These are phyloP conservation scores for Phytophthora vignae DNA, from an alignment of 352 stramenopile species.

Conservation along the genomic window DNA sequence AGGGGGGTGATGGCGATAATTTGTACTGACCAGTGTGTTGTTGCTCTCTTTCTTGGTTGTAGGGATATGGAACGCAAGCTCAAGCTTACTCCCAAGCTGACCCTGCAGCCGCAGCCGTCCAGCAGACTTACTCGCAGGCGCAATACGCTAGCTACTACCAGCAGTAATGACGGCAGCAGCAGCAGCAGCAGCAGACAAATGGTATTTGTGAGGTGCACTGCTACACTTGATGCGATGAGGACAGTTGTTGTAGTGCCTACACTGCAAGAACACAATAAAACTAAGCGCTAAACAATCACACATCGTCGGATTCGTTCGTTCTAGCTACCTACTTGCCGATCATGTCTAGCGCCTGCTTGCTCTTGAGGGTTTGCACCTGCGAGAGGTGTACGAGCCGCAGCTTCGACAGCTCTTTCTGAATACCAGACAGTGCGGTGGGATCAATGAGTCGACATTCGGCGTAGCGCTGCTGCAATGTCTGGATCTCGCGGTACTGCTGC, in stretches of 20 bases:
- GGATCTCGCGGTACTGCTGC: slow-evolving; percentile 87
- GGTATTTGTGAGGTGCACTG: not conserved
- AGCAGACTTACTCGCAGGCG: slow-evolving; percentile 56
- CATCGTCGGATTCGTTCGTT: not conserved
- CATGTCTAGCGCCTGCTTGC: slow-evolving; percentile 83
- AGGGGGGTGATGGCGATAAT: slow-evolving; percentile 13
- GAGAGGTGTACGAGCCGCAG: slow-evolving; percentile 86
- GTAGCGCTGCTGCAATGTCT: slow-evolving; percentile 84
- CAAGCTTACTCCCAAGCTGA: slow-evolving; percentile 59
- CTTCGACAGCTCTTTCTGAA: slow-evolving; percentile 88
- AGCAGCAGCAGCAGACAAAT: not conserved
- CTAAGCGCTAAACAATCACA: slow-evolving; percentile 18
- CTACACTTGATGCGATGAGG: not conserved
- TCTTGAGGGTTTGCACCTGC: slow-evolving; percentile 88
- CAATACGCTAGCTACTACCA: slow-evolving; percentile 82
- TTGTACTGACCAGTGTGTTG: slow-evolving; percentile 28
- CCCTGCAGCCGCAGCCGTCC: slow-evolving; percentile 27
- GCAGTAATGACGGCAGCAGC: slow-evolving; percentile 40
- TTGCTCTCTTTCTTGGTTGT: slow-evolving; percentile 22
- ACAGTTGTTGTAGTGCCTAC: not conserved
- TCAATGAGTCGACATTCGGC: slow-evolving; percentile 80
- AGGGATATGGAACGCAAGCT: slow-evolving; percentile 65
- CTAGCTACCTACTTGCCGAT: slow-evolving; percentile 50
- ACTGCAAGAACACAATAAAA: slow-evolving; percentile 10
- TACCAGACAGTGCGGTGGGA: slow-evolving; percentile 70